Conservation (phyloP, 441 rosid species). For the Omphalea diandra region DNA sequence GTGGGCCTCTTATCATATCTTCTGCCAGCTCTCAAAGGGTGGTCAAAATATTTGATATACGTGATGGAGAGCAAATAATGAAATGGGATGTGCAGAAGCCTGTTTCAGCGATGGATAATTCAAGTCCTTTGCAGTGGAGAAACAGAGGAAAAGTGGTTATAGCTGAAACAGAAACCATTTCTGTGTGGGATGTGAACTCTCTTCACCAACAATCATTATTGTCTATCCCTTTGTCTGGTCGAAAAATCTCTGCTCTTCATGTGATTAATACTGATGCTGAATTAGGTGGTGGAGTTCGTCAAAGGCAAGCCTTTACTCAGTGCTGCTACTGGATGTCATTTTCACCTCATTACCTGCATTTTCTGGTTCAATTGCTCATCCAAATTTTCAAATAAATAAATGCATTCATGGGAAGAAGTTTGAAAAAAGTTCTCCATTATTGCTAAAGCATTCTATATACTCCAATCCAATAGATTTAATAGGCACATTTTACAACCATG, state of each 20-base stretch:
- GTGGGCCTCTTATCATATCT: constrained; percentile 84
- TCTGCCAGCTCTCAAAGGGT: constrained; percentile 63
- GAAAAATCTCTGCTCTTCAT: constrained; percentile 80
- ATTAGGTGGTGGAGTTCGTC: constrained; percentile 93
- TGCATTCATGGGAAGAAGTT: too few species aligned
- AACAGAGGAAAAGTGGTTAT: constrained; percentile 83
- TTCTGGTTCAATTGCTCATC: constrained; percentile 3
- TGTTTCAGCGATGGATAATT: constrained; percentile 69
- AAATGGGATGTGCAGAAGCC: constrained; percentile 88
- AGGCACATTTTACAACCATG: neutral
- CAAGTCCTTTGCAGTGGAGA: constrained; percentile 99
- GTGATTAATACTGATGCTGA: constrained; percentile 93
- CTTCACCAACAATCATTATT: constrained; percentile 61
- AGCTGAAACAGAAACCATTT: constrained; percentile 78
- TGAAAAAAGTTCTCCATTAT: neutral
- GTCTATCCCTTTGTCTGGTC: constrained; percentile 58
- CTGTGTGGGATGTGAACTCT: constrained; percentile 96
- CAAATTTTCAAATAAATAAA: neutral
- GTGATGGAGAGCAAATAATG: constrained; percentile 95
- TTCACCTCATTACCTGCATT: constrained; percentile 18
- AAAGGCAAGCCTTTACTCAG: constrained; percentile 50
- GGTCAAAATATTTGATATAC: constrained; percentile 74
- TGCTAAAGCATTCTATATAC: neutral
- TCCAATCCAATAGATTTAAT: neutral
- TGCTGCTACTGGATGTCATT: constrained; percentile 4